phyloP scores from a whole-genome alignment of 805 yeast species.

The Suhomyces tanzawaensis region DNA sequence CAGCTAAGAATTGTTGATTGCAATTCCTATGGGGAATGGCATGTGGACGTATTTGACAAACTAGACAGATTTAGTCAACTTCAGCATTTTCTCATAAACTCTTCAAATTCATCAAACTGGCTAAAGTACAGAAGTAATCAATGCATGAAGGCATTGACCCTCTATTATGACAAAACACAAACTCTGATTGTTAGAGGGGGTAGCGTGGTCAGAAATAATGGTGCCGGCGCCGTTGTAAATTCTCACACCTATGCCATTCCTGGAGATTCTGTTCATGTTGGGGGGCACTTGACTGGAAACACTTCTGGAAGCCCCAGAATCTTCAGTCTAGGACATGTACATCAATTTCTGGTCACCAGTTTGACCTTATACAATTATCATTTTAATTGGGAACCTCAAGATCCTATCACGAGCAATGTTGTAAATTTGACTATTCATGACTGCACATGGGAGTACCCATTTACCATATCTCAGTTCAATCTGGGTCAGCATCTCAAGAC shows the following conservation, averaged over 20 bases:
- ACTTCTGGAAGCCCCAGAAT: conserved; percentile 22
- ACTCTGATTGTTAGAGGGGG: conserved; percentile 5
- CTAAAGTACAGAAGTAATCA: conserved; percentile 31
- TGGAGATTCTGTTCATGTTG: background rate
- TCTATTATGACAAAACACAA: conserved; percentile 27
- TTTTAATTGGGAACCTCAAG: conserved; percentile 39
- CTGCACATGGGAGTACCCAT: conserved; percentile 61
- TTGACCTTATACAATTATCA: conserved; percentile 41
- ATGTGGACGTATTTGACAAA: conserved; percentile 25
- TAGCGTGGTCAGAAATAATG: background rate
- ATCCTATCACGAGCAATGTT: conserved; percentile 7
- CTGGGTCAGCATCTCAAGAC: conserved; percentile 18
- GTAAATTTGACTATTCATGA: conserved; percentile 30
- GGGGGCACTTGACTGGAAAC: conserved; percentile 2
- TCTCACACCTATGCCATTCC: background rate
- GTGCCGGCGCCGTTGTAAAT: background rate
- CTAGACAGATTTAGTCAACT: conserved; percentile 22
- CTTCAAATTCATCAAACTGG: conserved; percentile 41
- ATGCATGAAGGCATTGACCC: conserved; percentile 18
- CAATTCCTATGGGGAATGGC: conserved; percentile 38
- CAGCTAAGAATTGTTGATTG: conserved; percentile 28
- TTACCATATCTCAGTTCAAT: conserved; percentile 39
- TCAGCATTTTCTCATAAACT: conserved; percentile 24
- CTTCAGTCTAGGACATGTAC: conserved; percentile 46
- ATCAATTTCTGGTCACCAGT: conserved; percentile 31